Evolutionary conservation across 352 stramenopile genomes (phyloP).

Genomic region (Globisporangium alternatum): DNA sequence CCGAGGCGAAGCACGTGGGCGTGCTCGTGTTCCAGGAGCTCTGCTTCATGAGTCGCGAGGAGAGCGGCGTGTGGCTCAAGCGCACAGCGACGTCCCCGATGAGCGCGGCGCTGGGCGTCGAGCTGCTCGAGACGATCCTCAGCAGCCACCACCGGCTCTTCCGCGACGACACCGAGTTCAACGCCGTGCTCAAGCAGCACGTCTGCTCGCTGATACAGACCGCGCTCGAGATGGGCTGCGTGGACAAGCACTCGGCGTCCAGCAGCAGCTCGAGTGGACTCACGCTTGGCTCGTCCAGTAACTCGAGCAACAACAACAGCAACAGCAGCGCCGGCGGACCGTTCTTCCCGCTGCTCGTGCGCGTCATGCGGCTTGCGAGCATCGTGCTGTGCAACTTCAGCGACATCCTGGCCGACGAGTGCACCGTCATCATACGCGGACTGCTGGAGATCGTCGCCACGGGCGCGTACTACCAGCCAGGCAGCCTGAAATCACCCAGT

Average conservation of each 20-base stretch:
- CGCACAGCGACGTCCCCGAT: conserved; percentile 70
- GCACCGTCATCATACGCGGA: conserved; percentile 53
- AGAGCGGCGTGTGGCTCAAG: conserved; percentile 85
- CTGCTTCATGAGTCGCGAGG: conserved; percentile 82
- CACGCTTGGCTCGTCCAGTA: conserved; percentile 26
- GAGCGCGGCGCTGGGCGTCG: conserved; percentile 70
- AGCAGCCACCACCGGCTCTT: conserved; percentile 61
- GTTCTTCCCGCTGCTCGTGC: conserved; percentile 82
- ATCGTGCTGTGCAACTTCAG: conserved; percentile 79
- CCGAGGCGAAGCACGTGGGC: conserved; percentile 71
- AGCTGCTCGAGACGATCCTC: conserved; percentile 78
- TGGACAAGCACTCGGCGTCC: conserved; percentile 35
- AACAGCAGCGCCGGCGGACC: conserved; percentile 22
- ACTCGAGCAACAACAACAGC: conserved; percentile 36
- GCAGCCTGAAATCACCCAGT: conserved; percentile 47
- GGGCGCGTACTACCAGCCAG: conserved; percentile 56
- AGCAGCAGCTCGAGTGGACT: conserved; percentile 30
- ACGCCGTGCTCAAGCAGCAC: conserved; percentile 79
- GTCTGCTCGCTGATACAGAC: conserved; percentile 69
- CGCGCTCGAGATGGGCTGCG: conserved; percentile 65
- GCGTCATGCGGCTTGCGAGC: conserved; percentile 77
- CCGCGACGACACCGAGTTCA: conserved; percentile 69
- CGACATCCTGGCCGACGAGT: conserved; percentile 59
- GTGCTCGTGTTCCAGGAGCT: conserved; percentile 87
- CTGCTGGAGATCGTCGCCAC: conserved; percentile 82